Conservation (phyloP, 208 protist genomes). For the Jaenimonas drosophilae region DNA sequence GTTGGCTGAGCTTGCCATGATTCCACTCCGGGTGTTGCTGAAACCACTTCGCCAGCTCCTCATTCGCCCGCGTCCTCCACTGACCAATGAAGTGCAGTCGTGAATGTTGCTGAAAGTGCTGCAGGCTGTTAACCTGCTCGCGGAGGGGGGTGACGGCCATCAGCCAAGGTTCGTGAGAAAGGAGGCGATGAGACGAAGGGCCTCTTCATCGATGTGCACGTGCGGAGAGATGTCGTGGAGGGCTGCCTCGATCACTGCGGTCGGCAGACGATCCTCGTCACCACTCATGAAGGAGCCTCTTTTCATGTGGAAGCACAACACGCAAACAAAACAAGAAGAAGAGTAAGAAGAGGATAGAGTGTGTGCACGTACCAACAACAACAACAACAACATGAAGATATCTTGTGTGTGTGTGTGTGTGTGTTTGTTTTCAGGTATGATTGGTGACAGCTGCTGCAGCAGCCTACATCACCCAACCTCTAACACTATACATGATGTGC, state of each 20-base stretch:
- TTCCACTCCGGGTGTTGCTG: conserved; percentile 55
- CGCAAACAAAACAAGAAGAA: conserved; percentile 9
- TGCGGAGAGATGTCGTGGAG: not conserved
- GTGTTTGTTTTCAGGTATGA: too few relatives aligned
- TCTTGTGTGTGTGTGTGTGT: too few relatives aligned
- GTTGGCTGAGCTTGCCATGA: conserved; percentile 39
- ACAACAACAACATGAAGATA: conserved; percentile 2
- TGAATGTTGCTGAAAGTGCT: conserved; percentile 81
- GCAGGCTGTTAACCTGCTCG: conserved; percentile 72
- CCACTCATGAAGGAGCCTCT: not conserved
- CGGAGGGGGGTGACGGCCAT: conserved; percentile 12
- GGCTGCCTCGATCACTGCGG: not conserved
- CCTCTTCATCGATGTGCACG: not conserved
- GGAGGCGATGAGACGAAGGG: not conserved
- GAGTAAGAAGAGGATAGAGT: not conserved
- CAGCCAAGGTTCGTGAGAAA: not conserved
- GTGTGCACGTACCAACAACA: not conserved
- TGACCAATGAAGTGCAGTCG: conserved; percentile 92
- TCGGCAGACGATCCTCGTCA: too few relatives aligned
- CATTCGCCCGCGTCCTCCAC: conserved; percentile 77
- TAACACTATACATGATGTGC: not conserved
- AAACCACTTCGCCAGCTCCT: conserved; percentile 54
- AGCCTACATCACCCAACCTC: not conserved
- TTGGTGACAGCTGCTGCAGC: too few relatives aligned
- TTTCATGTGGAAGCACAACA: conserved; percentile 1